These are phyloP conservation scores for Musa beccarii DNA, from an alignment of 176 grass and related monocot species.

Conservation along the genomic window DNA sequence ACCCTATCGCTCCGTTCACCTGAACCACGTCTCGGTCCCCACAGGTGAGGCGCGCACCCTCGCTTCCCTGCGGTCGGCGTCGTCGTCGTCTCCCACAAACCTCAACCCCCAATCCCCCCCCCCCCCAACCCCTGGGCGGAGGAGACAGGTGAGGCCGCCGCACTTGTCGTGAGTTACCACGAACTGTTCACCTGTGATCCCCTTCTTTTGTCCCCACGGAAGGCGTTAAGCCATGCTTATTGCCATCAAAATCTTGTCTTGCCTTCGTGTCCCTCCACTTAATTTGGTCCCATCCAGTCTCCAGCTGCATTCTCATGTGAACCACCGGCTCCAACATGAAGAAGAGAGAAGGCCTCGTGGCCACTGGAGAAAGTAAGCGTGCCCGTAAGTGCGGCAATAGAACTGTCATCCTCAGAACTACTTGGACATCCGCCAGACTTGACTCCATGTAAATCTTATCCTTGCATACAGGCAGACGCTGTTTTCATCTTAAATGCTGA, in stretches of 20 bases:
- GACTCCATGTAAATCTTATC: neutral
- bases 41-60: neutral
- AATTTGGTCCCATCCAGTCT: too few species aligned
- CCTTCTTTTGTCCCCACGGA: too few species aligned
- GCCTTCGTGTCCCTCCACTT: too few species aligned
- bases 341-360: too few species aligned
- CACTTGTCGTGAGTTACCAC: neutral
- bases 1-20: neutral
- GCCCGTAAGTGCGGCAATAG: neutral
- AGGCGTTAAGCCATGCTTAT: too few species aligned
- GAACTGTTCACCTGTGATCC: too few species aligned
- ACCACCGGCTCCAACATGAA: too few species aligned
- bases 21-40: neutral
- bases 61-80: neutral
- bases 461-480: neutral
- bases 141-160: neutral
- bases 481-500: neutral
- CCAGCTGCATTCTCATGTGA: too few species aligned
- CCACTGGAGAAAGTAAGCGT: too few species aligned
- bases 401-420: neutral
- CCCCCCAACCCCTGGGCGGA: neutral
- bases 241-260: too few species aligned
- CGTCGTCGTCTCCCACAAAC: neutral
- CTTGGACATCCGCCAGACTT: neutral
- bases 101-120: neutral